These are phyloP conservation scores for Pyrenopolyporus hunteri DNA, from an alignment of 495 filamentous ascomycete species.

Conservation along the genomic window DNA sequence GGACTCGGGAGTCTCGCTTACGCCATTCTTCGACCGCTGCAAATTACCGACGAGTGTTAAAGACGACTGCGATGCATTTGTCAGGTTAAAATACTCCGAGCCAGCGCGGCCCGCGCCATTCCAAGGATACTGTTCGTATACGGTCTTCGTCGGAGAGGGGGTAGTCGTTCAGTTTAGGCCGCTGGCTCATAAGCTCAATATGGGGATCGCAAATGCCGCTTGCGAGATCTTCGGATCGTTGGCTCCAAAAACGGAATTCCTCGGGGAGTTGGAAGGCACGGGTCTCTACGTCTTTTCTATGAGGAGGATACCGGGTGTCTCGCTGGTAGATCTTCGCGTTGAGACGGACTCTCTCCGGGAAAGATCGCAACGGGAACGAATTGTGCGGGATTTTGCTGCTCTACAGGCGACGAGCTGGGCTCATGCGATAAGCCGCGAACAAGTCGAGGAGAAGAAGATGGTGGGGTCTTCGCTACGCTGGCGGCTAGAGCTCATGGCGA, in stretches of 20 bases:
- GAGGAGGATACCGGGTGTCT: constrained; percentile 49
- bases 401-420: constrained; percentile 49
- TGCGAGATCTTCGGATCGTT: constrained; percentile 45
- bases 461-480: constrained; percentile 46
- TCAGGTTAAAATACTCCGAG: constrained; percentile 23
- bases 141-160: constrained; percentile 47
- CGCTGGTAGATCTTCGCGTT: constrained; percentile 43
- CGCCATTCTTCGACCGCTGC: constrained; percentile 39
- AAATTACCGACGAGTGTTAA: constrained; percentile 28
- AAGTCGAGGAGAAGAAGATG: constrained; percentile 28
- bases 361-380: constrained; percentile 33
- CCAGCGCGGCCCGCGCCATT: constrained; percentile 36
- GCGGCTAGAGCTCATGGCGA: constrained; percentile 47
- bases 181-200: constrained; percentile 47
- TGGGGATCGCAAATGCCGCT: constrained; percentile 48
- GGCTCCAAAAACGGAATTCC: constrained; percentile 46
- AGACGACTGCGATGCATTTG: constrained; percentile 38
- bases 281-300: constrained; percentile 50
- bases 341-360: constrained; percentile 5
- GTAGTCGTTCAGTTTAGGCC: constrained; percentile 60
- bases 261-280: constrained; percentile 29
- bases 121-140: constrained; percentile 63
- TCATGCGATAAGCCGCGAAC: constrained; percentile 27
- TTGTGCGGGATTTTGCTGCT: constrained; percentile 53
- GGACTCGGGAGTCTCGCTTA: constrained; percentile 31